Base-by-base conservation (phyloP, 129 eudicot genomes). In the Glebionis coronaria region DNA sequence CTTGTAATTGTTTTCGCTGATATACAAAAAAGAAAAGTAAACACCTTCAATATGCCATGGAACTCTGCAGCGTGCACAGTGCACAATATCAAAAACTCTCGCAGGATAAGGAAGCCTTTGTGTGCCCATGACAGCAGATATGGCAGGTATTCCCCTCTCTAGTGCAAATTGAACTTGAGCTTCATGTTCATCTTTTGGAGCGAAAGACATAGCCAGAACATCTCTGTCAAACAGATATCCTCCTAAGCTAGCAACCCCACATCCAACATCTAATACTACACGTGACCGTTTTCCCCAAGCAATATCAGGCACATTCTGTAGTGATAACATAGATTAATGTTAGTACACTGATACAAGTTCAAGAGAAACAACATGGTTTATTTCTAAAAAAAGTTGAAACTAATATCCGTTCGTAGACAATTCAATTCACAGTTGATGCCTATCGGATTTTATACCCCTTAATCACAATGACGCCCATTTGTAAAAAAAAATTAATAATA, bases 231-330 rank as follows among this genome's bases (percentile, higher is more conserved):
- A 90, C 8, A 84, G 78, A 77, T 72, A 90, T 6, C 97, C 97
- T 38, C 95, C 97, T 74, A 90, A 90, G 78, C 97, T 90, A 61
- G 97, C 97, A 46, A 90, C 97, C 64, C 97, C 97, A 82, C 97
- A 90, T 75, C 97, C 97, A 80, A 90, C 97, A 81, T 90, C 97
- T 65, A 90, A 67, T 75, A 90, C 76, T 19, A 90, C 95, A 59
- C 97, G 95, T 18, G 95, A 70, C 1, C 79, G 84, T 63, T 90
- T 87, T 19, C 95, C 97, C 97, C 95, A 90, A 14, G 84, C 83
- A 67, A 90, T 61, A 14, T 83, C 86, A 57, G 87, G 87, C 67
- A 80, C 83, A 67, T 76, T 72, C 90, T 87, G 83, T 23, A 21
- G 25, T 15, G 45, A 44, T 25, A 20, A 44, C n/a, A 14, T 23